Evolutionary conservation across 345 rosid species (phyloP), one percentile per base, ranked within the genome.

Genomic region (Bruguiera sexangula): DNA sequence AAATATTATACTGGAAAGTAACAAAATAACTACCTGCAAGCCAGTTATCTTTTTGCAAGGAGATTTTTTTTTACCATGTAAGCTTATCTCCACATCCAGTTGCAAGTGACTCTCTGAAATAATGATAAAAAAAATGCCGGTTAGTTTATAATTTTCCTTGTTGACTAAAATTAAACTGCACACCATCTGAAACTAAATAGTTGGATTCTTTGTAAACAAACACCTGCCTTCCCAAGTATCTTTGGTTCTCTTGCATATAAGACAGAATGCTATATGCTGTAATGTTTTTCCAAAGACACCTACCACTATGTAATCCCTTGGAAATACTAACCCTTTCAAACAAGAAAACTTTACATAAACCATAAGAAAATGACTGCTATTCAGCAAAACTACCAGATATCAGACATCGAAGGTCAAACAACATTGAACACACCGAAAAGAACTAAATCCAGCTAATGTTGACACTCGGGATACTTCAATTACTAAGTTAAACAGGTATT

Each of bases 11-110:
- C 26, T 46, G 43, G 11, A 1, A 64, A 32, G 50, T 63, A 34
- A 57, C 60, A 55, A 10, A n/a, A 63, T 36, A 70, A 65, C 46
- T 69, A 93, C 98, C 91, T 90, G 87, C 62, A 93, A 87, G 53
- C 96, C 81, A 58, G 89, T 90, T 72, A 93, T 89, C 79, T 88
- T 85, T 78, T 84, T 87, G 80, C 87, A 81, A 58, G 83, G 72
- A 6, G 92, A 80, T 72, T 86, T 93, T 83, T 87, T 93, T 81
- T 90, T 93, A 78, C 77, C 78, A 78, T 78, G 78, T 65, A 89
- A 81, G 71, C 85, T 80, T 71, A 87, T 78, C 51, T 83, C 87
- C 56, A 84, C 86, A 76, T 89, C 98, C 68, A 90, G 78, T 69
- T 93, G 93, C 87, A 93, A 78, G 67, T 75, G 85, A 73, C 79